Evolutionary conservation across 345 rosid genomes (phyloP), one percentile per base, ranked within the genome.

Genomic region (Eucalyptus sp.): DNA sequence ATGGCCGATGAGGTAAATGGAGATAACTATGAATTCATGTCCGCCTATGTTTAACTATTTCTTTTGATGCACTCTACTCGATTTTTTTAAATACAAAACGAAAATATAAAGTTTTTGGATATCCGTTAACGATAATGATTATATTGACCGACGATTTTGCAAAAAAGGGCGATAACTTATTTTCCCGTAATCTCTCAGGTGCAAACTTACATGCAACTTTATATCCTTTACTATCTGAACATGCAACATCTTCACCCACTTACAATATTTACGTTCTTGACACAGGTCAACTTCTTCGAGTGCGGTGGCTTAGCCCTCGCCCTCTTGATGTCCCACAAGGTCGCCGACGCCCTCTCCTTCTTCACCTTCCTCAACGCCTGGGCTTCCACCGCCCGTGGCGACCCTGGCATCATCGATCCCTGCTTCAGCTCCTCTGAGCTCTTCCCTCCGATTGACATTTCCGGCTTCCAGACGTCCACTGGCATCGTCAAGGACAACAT

Each of bases 251-350:
- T 37, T 54, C 48, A 7, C 88, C 10, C 48, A 31, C 43, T 86
- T n/a, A 50, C 88, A 3, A 22, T 44, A 13, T 43, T 87, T 88
- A 88, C 83, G 6, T 29, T 90, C 13, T 27, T 31, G 31, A 89
- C 56, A 60, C 92, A 62, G 22, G 84, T 87, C 87, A 94, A 31
- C 90, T 62, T 89, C 89, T 90, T 93, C 20, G 89, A 92, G 13
- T 91, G 93, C 7, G 94, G 95, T 16, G 97, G 95, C n/a, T 56
- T 92, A 7, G 94, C 92, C 22, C 43, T 94, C 10, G 50, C 90
- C 15, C 43, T 92, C 5, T 81, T 89, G 50, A 31, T 91, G 3
- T 93, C 95, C 24, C 97, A 95, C 90, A 90, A 86, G 88, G 81
- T 92, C 18, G 91, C 91, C 7, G 97, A 95, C 37, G 95, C 92